A percentile compares a stretch with the other conserved stretches of the same genome.
These are phyloP conservation scores for Chloris gayana DNA, from an alignment of 176 grass and related monocot genomes.

Conservation along the genomic window DNA sequence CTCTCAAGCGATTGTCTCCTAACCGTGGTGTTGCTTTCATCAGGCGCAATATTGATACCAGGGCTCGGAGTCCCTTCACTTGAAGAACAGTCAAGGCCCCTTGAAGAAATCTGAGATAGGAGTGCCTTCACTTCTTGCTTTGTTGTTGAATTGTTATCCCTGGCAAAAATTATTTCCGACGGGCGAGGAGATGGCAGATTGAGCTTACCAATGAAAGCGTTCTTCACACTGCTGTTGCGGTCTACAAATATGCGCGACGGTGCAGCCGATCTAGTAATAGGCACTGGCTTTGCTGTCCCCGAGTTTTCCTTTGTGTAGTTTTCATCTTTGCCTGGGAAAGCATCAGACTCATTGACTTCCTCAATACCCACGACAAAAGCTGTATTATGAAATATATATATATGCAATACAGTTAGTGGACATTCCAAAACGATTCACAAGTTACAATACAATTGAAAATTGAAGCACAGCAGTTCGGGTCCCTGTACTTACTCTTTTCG, in stretches of 20 bases:
- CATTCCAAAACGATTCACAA: neutral
- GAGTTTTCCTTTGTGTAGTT: slow-evolving; percentile 35
- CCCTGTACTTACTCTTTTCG: slow-evolving; percentile 37
- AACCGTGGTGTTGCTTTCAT: slow-evolving; percentile 46
- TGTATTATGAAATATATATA: slow-evolving; percentile 22
- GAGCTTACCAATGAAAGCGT: slow-evolving; percentile 30
- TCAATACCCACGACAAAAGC: slow-evolving; percentile 47
- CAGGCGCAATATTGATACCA: slow-evolving; percentile 30
- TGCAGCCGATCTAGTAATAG: neutral
- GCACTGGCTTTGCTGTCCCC: slow-evolving; percentile 23
- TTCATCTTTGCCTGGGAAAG: slow-evolving; percentile 35
- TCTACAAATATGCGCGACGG: slow-evolving; percentile 30
- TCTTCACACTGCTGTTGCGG: slow-evolving; percentile 39
- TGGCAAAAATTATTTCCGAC: slow-evolving; percentile 80
- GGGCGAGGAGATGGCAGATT: slow-evolving; percentile 66
- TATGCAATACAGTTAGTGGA: slow-evolving; percentile 17
- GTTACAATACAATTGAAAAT: neutral
- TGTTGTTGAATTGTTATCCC: slow-evolving; percentile 73
- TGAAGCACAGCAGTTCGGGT: neutral
- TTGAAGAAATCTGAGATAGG: slow-evolving; percentile 79
- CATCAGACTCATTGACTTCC: slow-evolving; percentile 41
- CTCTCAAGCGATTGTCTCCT: slow-evolving; percentile 65
- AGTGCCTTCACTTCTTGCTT: slow-evolving; percentile 84
- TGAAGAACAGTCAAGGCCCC: slow-evolving; percentile 44
- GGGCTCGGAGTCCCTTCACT: slow-evolving; percentile 44